phyloP scores from a whole-genome alignment of 2,329 filamentous ascomycete genomes.

The Diaporthe capsici region DNA sequence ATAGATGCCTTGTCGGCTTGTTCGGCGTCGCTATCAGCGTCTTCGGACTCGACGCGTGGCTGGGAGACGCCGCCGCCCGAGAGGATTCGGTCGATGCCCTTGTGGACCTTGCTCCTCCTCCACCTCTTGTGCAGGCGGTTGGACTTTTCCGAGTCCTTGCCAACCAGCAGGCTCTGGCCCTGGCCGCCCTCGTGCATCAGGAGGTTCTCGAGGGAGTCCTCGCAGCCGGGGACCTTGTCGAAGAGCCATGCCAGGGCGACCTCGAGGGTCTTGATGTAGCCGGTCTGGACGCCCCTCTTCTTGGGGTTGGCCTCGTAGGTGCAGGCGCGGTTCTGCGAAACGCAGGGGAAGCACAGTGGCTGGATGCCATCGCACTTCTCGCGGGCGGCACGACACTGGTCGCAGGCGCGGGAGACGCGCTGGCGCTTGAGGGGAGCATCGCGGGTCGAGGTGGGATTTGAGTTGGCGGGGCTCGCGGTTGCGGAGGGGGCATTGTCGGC shows the following conservation, averaged over 20 bases:
- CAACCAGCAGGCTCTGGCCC: slow-evolving; percentile 62
- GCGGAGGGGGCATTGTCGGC: slow-evolving; percentile 41
- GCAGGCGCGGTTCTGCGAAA: slow-evolving; percentile 73
- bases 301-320: slow-evolving; percentile 81
- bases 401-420: slow-evolving; percentile 77
- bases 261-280: slow-evolving; percentile 82
- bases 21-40: slow-evolving; percentile 49
- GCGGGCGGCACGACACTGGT: slow-evolving; percentile 75
- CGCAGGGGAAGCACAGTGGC: slow-evolving; percentile 77
- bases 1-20: slow-evolving; percentile 28
- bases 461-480: slow-evolving; percentile 33
- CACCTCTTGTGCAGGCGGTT: slow-evolving; percentile 73
- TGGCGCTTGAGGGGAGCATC: slow-evolving; percentile 67
- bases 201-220: slow-evolving; percentile 69
- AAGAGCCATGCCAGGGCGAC: slow-evolving; percentile 77
- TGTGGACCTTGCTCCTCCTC: slow-evolving; percentile 73
- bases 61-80: slow-evolving; percentile 58
- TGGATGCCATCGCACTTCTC: slow-evolving; percentile 81
- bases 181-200: slow-evolving; percentile 61
- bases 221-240: slow-evolving; percentile 70
- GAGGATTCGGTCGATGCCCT: slow-evolving; percentile 73
- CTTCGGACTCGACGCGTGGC: slow-evolving; percentile 52
- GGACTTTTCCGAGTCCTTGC: slow-evolving; percentile 65
- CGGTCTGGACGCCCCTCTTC: slow-evolving; percentile 84
- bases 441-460: slow-evolving; percentile 38